Evolutionary conservation across 2,329 filamentous ascomycete species (phyloP).

Genomic region (Colletotrichum shisoi): DNA sequence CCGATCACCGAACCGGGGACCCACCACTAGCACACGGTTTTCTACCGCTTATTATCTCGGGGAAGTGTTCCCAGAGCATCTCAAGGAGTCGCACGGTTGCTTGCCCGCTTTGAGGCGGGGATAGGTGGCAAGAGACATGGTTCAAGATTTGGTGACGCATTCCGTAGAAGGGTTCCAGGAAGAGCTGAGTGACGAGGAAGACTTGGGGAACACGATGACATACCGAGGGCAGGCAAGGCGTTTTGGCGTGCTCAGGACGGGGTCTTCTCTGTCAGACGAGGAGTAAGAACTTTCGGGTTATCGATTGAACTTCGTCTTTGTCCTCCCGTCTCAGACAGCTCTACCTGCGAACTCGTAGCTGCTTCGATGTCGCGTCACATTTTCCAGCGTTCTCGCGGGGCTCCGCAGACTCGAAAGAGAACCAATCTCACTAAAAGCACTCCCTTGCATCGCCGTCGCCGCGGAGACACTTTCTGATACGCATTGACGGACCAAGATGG

Average conservation of each 20-base stretch:
- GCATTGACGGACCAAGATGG: too few species aligned
- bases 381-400: background rate
- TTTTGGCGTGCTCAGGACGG: constrained; percentile 24
- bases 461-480: too few species aligned
- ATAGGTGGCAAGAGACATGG: too few species aligned
- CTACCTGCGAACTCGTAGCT: background rate
- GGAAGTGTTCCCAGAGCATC: background rate
- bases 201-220: background rate
- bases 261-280: too few species aligned
- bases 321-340: background rate
- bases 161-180: background rate
- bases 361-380: background rate
- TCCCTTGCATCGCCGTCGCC: too few species aligned
- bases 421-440: too few species aligned
- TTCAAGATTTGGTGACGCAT: background rate
- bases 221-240: constrained; percentile 27
- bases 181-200: background rate
- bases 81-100: background rate
- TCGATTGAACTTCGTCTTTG: background rate
- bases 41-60: background rate
- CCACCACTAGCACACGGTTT: background rate
- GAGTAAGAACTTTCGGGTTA: background rate
- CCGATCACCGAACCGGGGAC: background rate
- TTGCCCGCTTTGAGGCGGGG: too few species aligned
- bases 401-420: background rate